Evolutionary conservation across 1,139 yeast genomes (phyloP).

Genomic region (Suhomyces kunorum): DNA sequence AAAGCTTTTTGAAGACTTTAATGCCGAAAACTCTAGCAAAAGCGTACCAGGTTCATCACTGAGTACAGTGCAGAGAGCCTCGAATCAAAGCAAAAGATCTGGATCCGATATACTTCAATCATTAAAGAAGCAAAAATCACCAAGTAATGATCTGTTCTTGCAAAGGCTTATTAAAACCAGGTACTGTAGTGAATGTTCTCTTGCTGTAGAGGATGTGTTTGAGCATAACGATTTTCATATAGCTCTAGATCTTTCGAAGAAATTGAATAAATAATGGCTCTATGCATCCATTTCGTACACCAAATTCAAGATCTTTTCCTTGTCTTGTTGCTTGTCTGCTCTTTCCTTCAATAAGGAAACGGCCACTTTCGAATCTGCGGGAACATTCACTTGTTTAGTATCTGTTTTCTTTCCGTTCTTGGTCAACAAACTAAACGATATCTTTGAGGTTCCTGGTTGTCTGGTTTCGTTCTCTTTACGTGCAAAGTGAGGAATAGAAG

Average conservation of each 20-base stretch:
- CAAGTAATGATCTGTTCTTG: constrained; percentile 14
- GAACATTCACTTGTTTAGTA: constrained; percentile 48
- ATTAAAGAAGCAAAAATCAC: constrained; percentile 17
- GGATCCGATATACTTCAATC: constrained; percentile 25
- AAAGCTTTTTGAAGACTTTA: constrained; percentile 13
- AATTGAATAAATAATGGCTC: constrained; percentile 19
- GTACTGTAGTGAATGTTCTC: constrained; percentile 31
- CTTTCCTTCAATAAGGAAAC: constrained; percentile 36
- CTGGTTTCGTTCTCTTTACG: constrained; percentile 6
- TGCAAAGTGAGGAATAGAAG: constrained; percentile 12
- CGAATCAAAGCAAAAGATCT: neutral
- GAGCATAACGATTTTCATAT: constrained; percentile 47
- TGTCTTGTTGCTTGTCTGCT: constrained; percentile 37
- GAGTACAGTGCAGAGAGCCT: no score
- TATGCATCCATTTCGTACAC: constrained; percentile 37
- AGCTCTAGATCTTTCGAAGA: constrained; percentile 40
- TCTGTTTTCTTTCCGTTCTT: constrained; percentile 50
- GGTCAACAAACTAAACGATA: constrained; percentile 56
- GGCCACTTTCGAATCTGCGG: constrained; percentile 51
- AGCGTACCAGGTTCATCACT: neutral
- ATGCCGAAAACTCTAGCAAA: constrained; percentile 2
- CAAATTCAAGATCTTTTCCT: constrained; percentile 43
- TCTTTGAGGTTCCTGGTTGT: constrained; percentile 17
- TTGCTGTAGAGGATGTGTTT: constrained; percentile 30
- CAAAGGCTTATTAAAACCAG: constrained; percentile 22